A percentile compares a stretch with the other conserved stretches of the same genome.
Evolutionary conservation across 257 asterid genomes (phyloP).

Genomic region (Coffea eugenioides): DNA sequence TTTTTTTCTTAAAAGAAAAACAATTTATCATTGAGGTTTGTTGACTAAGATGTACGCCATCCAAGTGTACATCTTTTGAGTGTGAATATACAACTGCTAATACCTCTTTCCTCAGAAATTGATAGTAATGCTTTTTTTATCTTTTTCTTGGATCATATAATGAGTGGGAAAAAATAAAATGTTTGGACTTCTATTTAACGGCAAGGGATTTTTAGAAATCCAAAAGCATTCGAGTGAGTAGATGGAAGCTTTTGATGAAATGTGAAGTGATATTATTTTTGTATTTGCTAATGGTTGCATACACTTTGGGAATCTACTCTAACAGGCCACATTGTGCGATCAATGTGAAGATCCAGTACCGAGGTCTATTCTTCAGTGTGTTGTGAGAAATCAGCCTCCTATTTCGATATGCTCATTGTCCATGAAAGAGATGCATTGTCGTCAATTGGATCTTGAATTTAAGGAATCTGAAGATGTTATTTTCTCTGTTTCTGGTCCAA

Average conservation of each 20-base stretch:
- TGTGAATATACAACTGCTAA: neutral
- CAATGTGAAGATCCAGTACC: neutral
- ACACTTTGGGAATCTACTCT: neutral
- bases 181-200: neutral
- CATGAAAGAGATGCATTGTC: neutral
- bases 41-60: too few relatives aligned
- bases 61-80: too few relatives aligned
- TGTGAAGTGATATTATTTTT: too few relatives aligned
- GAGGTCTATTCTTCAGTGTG: conserved; percentile 1
- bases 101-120: neutral
- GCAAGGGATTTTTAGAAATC: neutral
- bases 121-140: too few relatives aligned
- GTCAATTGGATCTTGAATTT: neutral
- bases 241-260: neutral
- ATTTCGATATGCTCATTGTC: conserved; percentile 8
- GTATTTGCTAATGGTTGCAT: too few relatives aligned
- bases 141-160: too few relatives aligned
- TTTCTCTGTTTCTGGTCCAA: neutral
- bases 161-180: too few relatives aligned
- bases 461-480: conserved; percentile 4
- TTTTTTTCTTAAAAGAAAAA: too few relatives aligned
- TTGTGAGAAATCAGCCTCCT: conserved; percentile 3
- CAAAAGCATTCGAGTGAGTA: neutral
- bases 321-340: neutral
- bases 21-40: too few relatives aligned